A percentile compares a stretch with the other conserved stretches of the same genome.
phyloP scores from a whole-genome alignment of 768 basidiomycete genomes.

The Lactarius akahatsu region DNA sequence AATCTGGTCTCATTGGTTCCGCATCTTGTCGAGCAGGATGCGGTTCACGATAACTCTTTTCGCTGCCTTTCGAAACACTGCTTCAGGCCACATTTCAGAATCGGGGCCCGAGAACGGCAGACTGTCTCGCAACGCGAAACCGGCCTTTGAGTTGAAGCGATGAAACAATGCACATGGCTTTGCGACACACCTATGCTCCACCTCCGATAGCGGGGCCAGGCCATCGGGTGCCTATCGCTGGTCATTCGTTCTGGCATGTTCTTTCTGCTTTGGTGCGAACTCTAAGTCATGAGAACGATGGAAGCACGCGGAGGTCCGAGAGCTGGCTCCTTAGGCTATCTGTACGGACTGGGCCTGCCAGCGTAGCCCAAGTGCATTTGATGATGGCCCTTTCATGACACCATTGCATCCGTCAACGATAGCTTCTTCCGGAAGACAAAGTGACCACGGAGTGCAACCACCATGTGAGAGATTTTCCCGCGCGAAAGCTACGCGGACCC shows the following conservation, averaged over 20 bases:
- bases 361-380: background rate
- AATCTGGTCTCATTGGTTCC: background rate
- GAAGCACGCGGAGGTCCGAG: background rate
- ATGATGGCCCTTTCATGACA: background rate
- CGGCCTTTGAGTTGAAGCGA: background rate
- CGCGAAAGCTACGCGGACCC: too few relatives aligned
- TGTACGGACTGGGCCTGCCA: background rate
- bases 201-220: background rate
- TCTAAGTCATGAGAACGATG: background rate
- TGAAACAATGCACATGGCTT: background rate
- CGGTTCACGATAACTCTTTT: background rate
- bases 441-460: too few relatives aligned
- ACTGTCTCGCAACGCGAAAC: background rate
- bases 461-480: background rate
- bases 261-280: background rate
- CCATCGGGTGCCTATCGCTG: background rate
- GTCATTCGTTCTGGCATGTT: background rate
- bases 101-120: background rate
- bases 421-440: background rate
- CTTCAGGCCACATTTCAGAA: slow-evolving; percentile 15
- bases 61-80: background rate
- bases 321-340: background rate
- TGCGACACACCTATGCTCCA: background rate
- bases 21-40: background rate
- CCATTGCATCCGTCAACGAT: background rate